Conservation (phyloP, 2,329 filamentous ascomycete species). For the Geosmithia morbida region DNA sequence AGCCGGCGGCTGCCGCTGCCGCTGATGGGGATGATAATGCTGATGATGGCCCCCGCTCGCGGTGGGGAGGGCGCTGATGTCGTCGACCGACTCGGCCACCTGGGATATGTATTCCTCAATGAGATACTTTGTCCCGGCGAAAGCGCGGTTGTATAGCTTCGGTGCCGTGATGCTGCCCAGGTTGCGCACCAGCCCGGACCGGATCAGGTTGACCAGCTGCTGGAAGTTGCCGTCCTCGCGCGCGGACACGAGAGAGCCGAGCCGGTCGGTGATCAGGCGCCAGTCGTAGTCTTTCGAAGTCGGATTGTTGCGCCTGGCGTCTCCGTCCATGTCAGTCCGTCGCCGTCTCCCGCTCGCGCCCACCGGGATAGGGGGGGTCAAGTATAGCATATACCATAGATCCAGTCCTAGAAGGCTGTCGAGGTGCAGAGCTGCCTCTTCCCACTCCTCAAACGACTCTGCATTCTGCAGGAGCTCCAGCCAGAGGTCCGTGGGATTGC, state of each 20-base stretch:
- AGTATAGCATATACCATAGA: slow-evolving; percentile 59
- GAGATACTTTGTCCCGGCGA: slow-evolving; percentile 76
- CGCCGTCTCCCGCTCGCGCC: no score
- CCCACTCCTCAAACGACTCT: slow-evolving; percentile 70
- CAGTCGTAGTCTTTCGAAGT: slow-evolving; percentile 77
- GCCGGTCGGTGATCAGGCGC: slow-evolving; percentile 63
- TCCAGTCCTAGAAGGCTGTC: slow-evolving; percentile 71
- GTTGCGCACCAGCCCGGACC: slow-evolving; percentile 69
- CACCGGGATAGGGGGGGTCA: no score
- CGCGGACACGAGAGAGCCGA: slow-evolving; percentile 55
- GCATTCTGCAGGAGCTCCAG: slow-evolving; percentile 51
- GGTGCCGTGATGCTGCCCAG: slow-evolving; percentile 80
- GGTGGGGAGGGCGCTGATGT: slow-evolving; percentile 55
- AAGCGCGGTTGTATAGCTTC: slow-evolving; percentile 70
- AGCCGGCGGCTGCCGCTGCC: slow-evolving; percentile 10
- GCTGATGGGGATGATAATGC: slow-evolving; percentile 14
- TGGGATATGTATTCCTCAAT: slow-evolving; percentile 86
- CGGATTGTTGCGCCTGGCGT: slow-evolving; percentile 72
- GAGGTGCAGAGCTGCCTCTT: slow-evolving; percentile 68
- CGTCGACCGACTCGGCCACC: slow-evolving; percentile 66
- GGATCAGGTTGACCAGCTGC: slow-evolving; percentile 62
- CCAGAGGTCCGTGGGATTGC: slow-evolving; percentile 50
- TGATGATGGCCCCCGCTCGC: no score
- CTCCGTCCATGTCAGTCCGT: no score
- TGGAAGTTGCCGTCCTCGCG: slow-evolving; percentile 60